Evolutionary conservation across 1,284 basidiomycete genomes (phyloP), one percentile per base, ranked within the genome.

Genomic region (Cryptococcus sp.): DNA sequence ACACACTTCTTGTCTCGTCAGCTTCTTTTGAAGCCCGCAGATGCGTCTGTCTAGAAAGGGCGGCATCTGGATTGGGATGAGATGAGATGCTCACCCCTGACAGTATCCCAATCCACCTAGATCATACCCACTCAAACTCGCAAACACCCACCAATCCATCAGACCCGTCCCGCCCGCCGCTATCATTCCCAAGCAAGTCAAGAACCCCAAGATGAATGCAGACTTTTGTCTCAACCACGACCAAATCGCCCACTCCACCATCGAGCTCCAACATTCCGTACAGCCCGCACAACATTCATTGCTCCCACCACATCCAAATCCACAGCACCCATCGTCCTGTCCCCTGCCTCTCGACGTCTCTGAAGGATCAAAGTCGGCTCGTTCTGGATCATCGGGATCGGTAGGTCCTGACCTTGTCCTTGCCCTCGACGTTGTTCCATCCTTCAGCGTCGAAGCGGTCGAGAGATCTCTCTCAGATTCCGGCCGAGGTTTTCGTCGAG

Each of bases 211-310:
- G 2, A 51, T 16, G 46, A 42, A 54, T 5, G 56, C 51, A n/a
- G 42, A 38, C 18, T 21, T 11, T 24, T 21, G 11, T 23, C 38
- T 54, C 37, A 19, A 38, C 19, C 5, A 47, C 37, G 11, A 54
- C n/a, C 45, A 45, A 10, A 40, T 43, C 22, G 26, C 26, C 53
- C 53, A 58, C 11, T 41, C 31, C 18, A 12, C 41, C 53, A 51
- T 48, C n/a, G 40, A 21, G 40, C 38, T 46, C 14, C 37, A 47
- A 3, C 24, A 11, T 11, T 25, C 12, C 49, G 47, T 31, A 31
- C 28, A 31, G 28, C 28, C 28, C 7, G 28, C 52, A 38, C 50
- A 53, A 21, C 22, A n/a, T 1, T 32, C 24, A 23, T 28, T 45
- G 18, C 25, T 33, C 6, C 45, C 41, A 26, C 52, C 54, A n/a